Base-by-base conservation (phyloP, 176 grass and related monocot species). In the Melocanna baccifera region DNA sequence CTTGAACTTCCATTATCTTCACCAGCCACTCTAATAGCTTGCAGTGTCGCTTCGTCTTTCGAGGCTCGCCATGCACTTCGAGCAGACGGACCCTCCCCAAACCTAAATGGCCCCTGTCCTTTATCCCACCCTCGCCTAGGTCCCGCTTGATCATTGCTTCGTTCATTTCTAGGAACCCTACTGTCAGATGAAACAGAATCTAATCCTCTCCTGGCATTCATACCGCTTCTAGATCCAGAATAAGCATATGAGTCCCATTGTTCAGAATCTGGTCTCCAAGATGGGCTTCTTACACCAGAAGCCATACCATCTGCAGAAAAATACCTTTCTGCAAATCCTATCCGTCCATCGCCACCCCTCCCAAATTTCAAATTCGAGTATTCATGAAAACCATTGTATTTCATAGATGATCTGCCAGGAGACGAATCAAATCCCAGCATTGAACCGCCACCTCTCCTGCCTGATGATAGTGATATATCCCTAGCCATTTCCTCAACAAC, bases 41-140 rank as follows among this genome's bases (percentile, higher is more conserved):
- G 93, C 65, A 98, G 28, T 63, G 96, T 98, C 6, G 96, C 96
- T 86, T 98, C 96, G 87, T 98, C 96, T 87, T 95, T 98, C 3
- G 96, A 95, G 41, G 96, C 93, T 72, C 92, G 93, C 96, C 96
- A 98, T 77, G 93, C 96, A 88, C 91, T 95, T 80, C 96, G 90
- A 86, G 96, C 96, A 81, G 96, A 98, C 55, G 96, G 96, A 52
- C 96, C 96, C 77, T 98, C 96, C 52, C 96, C 96, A 42, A 95
- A 90, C 82, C 96, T 88, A 87, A 95, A 92, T 14, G 91, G 89
- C 2, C 89, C 89, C 22, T 82, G 83, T 62, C 96, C 93, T 79
- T 95, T 98, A 34, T 98, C 91, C 93, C 96, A 98, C 45, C 89
- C 91, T 86, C 91, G 82, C 61, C 93, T 90, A 3, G 81, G 69